Percentiles rank a stretch among this genome's conserved stretches.
These are phyloP conservation scores for Boletellus sp. DNA, from an alignment of 768 basidiomycete species.

Conservation along the genomic window DNA sequence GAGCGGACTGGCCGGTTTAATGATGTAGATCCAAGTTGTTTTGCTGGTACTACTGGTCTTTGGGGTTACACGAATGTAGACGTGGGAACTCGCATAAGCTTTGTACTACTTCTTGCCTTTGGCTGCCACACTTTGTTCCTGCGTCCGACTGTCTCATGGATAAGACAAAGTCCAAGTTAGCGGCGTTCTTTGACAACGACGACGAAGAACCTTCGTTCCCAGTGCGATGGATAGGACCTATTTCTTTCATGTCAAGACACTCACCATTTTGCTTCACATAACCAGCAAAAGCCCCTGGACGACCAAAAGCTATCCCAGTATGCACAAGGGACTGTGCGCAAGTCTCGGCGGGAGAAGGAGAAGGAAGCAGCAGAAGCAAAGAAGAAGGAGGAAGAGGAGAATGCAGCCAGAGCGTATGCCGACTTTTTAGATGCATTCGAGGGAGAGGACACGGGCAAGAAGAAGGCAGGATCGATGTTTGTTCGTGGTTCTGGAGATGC, in stretches of 20 bases:
- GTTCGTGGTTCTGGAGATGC: constrained; percentile 52
- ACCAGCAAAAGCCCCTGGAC: constrained; percentile 81
- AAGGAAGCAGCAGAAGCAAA: constrained; percentile 90
- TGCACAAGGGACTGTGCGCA: constrained; percentile 78
- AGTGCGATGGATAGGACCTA: constrained; percentile 84
- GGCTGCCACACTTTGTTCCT: constrained; percentile 1
- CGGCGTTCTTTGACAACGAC: constrained; percentile 81
- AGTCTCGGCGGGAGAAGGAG: constrained; percentile 90
- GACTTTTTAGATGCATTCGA: constrained; percentile 87
- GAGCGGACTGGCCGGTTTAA: constrained; percentile 60
- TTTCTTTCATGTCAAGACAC: constrained; percentile 47
- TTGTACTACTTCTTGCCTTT: constrained; percentile 2
- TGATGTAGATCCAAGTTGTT: constrained; percentile 49
- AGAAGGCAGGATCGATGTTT: constrained; percentile 53
- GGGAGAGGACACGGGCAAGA: constrained; percentile 55
- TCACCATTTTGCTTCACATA: constrained; percentile 54
- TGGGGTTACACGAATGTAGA: not conserved
- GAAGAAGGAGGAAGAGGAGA: constrained; percentile 76
- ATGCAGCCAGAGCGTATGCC: constrained; percentile 73
- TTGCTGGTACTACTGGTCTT: not conserved
- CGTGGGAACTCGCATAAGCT: constrained; percentile 24
- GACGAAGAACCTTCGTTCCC: constrained; percentile 84
- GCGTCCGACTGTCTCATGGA: constrained; percentile 23
- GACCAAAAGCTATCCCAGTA: constrained; percentile 84
- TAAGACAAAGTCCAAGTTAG: constrained; percentile 48